phyloP scores from a whole-genome alignment of 2,329 filamentous ascomycete species.

The Cladorrhinum sp. region DNA sequence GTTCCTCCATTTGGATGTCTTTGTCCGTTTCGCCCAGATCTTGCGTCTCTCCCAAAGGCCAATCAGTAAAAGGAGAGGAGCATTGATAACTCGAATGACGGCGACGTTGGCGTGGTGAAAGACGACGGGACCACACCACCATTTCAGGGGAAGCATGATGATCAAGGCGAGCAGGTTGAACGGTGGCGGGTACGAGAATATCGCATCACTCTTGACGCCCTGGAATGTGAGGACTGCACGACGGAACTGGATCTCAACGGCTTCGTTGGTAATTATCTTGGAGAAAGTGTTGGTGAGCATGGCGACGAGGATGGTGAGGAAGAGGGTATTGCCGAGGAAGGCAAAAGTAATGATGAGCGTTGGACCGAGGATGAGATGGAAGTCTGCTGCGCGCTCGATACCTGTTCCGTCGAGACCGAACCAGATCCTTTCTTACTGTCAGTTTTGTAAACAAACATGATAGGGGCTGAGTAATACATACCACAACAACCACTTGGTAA shows the following conservation, averaged over 20 bases:
- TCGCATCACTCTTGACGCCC: conserved; percentile 68
- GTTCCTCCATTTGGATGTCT: conserved; percentile 8
- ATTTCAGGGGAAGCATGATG: conserved; percentile 63
- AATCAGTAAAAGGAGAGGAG: conserved; percentile 60
- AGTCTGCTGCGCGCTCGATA: conserved; percentile 51
- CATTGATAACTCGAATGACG: conserved; percentile 60
- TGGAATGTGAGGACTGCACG: conserved; percentile 70
- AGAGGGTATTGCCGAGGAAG: conserved; percentile 71
- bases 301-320: conserved; percentile 70
- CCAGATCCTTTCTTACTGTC: conserved; percentile 51
- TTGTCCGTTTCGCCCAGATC: conserved; percentile 44
- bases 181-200: conserved; percentile 67
- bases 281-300: conserved; percentile 72
- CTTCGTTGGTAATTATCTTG: conserved; percentile 65
- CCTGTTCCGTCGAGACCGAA: conserved; percentile 67
- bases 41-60: conserved; percentile 58
- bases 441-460: neutral
- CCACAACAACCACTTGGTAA: conserved; percentile 75
- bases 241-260: conserved; percentile 68
- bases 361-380: conserved; percentile 66
- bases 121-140: conserved; percentile 57
- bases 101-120: conserved; percentile 72
- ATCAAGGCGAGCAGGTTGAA: conserved; percentile 67
- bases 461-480: conserved; percentile 8
- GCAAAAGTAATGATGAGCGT: conserved; percentile 69